A percentile compares a stretch with the other conserved stretches of the same genome.
phyloP scores from a whole-genome alignment of 73 alveolate species.

The Blepharisma japonicum region DNA sequence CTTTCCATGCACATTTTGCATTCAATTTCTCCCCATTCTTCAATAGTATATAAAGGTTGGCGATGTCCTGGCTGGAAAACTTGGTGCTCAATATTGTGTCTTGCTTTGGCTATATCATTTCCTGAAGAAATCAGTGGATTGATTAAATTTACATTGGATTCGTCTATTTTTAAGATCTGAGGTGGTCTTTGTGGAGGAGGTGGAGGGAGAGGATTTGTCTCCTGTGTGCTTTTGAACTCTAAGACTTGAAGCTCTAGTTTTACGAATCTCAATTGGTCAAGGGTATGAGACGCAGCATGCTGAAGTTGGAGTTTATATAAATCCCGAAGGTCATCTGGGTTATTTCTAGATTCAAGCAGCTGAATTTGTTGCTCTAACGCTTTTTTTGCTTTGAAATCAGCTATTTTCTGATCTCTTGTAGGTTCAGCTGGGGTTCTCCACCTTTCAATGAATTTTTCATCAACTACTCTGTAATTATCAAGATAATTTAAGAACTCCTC shows the following conservation, averaged over 20 bases:
- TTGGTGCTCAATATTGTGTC: constrained; percentile 6
- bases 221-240: not conserved
- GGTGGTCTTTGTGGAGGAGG: constrained; percentile 9
- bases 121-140: not conserved
- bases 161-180: constrained; percentile 1
- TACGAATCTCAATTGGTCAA: not conserved
- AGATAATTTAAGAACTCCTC: constrained; percentile 23
- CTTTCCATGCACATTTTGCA: not conserved
- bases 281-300: not conserved
- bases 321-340: constrained; percentile 9
- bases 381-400: constrained; percentile 16
- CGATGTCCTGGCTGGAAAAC: not conserved
- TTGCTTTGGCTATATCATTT: not conserved
- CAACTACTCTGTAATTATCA: not conserved
- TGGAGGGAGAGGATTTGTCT: not conserved
- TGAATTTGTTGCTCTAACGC: constrained; percentile 1
- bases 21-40: constrained; percentile 29
- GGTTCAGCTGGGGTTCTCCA: not conserved
- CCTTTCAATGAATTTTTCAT: constrained; percentile 5
- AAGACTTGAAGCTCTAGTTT: constrained; percentile 17
- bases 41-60: constrained; percentile 3
- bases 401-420: constrained; percentile 26
- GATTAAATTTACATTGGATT: not conserved
- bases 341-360: not conserved
- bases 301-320: not conserved